A percentile compares a stretch with the other conserved stretches of the same genome.
These are phyloP conservation scores for Epichloe hybrida DNA, from an alignment of 2,329 filamentous ascomycete genomes.

Conservation along the genomic window DNA sequence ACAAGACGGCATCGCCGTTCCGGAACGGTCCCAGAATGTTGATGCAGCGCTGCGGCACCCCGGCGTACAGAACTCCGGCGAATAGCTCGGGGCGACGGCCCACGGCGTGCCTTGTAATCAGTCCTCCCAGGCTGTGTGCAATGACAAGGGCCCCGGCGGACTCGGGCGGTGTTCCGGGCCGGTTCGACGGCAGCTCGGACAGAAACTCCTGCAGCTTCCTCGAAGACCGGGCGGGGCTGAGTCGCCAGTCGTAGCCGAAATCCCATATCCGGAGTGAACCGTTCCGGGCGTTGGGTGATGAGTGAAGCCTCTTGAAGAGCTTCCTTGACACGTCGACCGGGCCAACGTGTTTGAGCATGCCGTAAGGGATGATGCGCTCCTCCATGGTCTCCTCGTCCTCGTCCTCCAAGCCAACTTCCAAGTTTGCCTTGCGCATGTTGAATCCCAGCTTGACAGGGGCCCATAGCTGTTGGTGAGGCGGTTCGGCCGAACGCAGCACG, in stretches of 20 bases:
- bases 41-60: conserved; percentile 72
- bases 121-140: conserved; percentile 74
- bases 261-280: conserved; percentile 71
- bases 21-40: conserved; percentile 83
- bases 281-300: conserved; percentile 56
- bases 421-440: conserved; percentile 80
- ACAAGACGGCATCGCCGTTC: conserved; percentile 81
- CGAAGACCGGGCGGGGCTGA: conserved; percentile 68
- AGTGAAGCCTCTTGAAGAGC: conserved; percentile 63
- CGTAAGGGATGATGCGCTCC: conserved; percentile 68
- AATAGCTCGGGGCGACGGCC: conserved; percentile 79
- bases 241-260: conserved; percentile 89
- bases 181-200: conserved; percentile 61
- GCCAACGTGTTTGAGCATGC: conserved; percentile 84
- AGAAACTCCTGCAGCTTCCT: conserved; percentile 60
- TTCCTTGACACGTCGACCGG: conserved; percentile 80
- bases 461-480: conserved; percentile 81
- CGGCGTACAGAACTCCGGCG: conserved; percentile 72
- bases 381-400: conserved; percentile 77
- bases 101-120: conserved; percentile 79
- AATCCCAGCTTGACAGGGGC: conserved; percentile 86
- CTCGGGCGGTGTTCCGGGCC: conserved; percentile 33
- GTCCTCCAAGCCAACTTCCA: conserved; percentile 70
- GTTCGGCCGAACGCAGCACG: conserved; percentile 69
- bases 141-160: conserved; percentile 65